Evolutionary conservation across 805 yeast genomes (phyloP), one percentile per base, ranked within the genome.

Genomic region (Candida namnaoensis): DNA sequence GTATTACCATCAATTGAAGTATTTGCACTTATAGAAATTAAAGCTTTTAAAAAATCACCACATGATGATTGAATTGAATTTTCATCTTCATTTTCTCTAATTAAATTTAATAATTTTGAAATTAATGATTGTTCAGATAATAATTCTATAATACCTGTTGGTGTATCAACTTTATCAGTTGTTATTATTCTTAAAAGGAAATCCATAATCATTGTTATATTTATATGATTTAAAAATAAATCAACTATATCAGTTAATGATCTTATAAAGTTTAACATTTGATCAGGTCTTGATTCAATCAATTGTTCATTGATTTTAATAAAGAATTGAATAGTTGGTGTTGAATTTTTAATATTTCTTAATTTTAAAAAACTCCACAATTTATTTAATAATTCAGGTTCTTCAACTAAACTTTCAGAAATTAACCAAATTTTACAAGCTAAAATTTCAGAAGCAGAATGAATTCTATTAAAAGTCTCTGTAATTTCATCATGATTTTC

Each of bases 21-120:
- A 57, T 91, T 93, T 5, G 97, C 95, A n/a, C 96, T 86, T 27
- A 93, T 86, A 6, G 96, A 85, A 34, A 93, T 85, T 49, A 93
- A 73, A 0, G 96, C 95, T 60, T 93, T 93, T 39, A 93, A 66
- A 56, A 93, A 93, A 60, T 93, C 99, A 26, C 96, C 93, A 3
- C 93, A 88, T 7, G 96, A 91, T 3, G 93, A 80, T 59, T 91
- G 98, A 40, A 80, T 76, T 35, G 83, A 78, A 5, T 88, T 64
- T 27, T 57, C 55, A 27, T 72, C 68, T 12, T 72, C 72, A 30
- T 30, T 30, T 0, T 88, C 82, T 35, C 78, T 80, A 46, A 93
- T 67, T 42, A 79, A 78, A 10, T 74, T 67, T n/a, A 93, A 66
- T 47, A 90, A 68, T 44, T 80, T 74, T 8, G 81, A 78, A 19